These are phyloP conservation scores for Nicotiana tomentosiformis DNA, from an alignment of 257 asterid species.

Conservation along the genomic window DNA sequence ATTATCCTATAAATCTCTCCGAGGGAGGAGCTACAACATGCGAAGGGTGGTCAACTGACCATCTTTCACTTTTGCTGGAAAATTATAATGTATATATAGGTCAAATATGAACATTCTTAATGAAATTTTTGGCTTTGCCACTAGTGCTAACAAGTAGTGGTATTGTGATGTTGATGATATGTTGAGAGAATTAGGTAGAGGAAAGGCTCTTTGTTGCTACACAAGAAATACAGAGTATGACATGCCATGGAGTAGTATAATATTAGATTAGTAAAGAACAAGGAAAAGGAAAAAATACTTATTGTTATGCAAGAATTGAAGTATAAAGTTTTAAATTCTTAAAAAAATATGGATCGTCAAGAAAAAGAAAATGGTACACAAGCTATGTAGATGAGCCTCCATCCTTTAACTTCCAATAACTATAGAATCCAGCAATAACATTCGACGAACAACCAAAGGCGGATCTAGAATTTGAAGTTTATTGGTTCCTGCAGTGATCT, in stretches of 20 bases:
- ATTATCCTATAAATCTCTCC: not conserved
- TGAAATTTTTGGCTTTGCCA: not conserved
- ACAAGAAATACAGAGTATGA: not conserved
- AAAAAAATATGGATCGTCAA: not conserved
- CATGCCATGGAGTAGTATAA: not conserved
- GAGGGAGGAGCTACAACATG: not conserved
- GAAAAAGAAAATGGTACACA: not conserved
- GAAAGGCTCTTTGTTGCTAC: not conserved
- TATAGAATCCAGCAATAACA: no score
- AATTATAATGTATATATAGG: not conserved
- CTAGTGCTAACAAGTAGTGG: not conserved
- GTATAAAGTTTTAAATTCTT: not conserved
- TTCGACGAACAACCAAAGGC: no score
- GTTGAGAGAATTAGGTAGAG: not conserved
- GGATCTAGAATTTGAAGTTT: no score
- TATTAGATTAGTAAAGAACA: not conserved
- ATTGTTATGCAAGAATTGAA: not conserved
- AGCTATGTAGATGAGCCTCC: not conserved
- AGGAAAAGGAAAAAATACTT: not conserved
- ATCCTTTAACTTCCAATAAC: no score
- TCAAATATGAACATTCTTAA: not conserved
- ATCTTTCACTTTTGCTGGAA: not conserved
- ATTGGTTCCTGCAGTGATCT: no score
- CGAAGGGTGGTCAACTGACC: not conserved
- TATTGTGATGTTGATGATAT: not conserved